Evolutionary conservation across 192 early-diverging fungal genomes (phyloP).

Genomic region (Rhizoclosmatium sp.): DNA sequence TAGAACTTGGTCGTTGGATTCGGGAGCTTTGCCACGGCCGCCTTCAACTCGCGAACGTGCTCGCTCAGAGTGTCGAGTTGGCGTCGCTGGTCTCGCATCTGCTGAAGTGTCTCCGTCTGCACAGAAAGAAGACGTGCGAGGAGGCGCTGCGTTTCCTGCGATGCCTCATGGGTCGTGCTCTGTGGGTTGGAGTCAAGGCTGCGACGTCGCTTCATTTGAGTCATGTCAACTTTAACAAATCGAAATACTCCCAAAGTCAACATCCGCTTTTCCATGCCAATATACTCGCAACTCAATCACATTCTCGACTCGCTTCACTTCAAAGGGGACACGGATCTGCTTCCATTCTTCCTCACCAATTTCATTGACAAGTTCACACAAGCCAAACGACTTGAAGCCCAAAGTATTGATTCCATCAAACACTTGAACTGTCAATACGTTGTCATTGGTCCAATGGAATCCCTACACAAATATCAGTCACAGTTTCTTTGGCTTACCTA

Average conservation of each 20-base stretch:
- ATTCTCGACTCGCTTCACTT: not conserved
- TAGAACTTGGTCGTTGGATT: constrained; percentile 4
- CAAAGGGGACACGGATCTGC: not conserved
- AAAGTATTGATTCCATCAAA: not conserved
- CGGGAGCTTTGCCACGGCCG: not conserved
- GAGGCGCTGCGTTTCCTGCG: no score
- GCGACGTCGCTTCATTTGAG: no score
- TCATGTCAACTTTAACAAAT: not conserved
- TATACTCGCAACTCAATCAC: constrained; percentile 3
- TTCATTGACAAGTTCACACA: not conserved
- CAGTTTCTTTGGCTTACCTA: no score
- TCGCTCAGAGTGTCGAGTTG: no score
- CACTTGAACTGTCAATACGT: not conserved
- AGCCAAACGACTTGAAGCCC: not conserved
- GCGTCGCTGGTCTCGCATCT: no score
- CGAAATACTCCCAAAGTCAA: constrained; percentile 4
- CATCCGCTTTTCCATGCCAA: not conserved
- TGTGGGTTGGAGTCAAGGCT: no score
- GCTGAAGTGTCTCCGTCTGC: no score
- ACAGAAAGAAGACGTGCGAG: no score
- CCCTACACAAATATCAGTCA: no score
- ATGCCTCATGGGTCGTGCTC: no score
- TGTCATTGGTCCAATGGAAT: not conserved
- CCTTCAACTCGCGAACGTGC: no score
- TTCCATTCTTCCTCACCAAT: not conserved